Conservation (phyloP, 495 filamentous ascomycete species). For the Lophium mytilinum region DNA sequence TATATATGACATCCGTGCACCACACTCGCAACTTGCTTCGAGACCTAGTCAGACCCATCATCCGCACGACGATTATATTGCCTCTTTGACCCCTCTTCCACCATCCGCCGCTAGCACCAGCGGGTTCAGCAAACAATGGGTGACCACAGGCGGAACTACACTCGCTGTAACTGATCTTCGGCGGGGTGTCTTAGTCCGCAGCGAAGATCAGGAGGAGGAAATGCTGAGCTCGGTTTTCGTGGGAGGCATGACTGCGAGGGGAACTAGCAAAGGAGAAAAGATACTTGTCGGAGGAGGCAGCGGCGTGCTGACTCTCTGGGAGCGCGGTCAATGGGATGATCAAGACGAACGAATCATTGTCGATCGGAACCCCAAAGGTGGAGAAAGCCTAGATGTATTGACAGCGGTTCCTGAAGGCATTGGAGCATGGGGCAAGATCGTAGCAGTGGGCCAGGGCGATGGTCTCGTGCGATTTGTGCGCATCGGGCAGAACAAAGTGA, state of each 20-base stretch:
- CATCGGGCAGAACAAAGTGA: slow-evolving; percentile 51
- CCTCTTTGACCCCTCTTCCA: slow-evolving; percentile 77
- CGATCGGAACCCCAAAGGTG: slow-evolving; percentile 44
- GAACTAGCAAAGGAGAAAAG: slow-evolving; percentile 60
- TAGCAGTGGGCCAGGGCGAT: slow-evolving; percentile 69
- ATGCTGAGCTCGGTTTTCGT: slow-evolving; percentile 72
- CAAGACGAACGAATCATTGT: slow-evolving; percentile 82
- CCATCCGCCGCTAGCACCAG: slow-evolving; percentile 67
- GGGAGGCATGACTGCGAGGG: slow-evolving; percentile 52
- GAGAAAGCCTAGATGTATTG: slow-evolving; percentile 66
- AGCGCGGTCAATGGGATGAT: slow-evolving; percentile 87
- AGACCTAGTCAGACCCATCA: slow-evolving; percentile 69
- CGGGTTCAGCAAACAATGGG: slow-evolving; percentile 84
- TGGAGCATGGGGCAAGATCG: slow-evolving; percentile 53
- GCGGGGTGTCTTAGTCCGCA: slow-evolving; percentile 69
- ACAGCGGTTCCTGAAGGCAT: slow-evolving; percentile 56
- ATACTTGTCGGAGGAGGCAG: slow-evolving; percentile 69
- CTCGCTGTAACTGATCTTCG: slow-evolving; percentile 83
- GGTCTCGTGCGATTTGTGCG: slow-evolving; percentile 51
- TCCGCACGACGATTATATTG: slow-evolving; percentile 88
- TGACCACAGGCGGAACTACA: slow-evolving; percentile 84
- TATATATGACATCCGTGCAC: slow-evolving; percentile 77
- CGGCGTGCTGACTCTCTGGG: slow-evolving; percentile 86
- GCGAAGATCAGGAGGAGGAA: slow-evolving; percentile 92
- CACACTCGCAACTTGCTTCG: slow-evolving; percentile 38